Percentiles rank a stretch among this genome's conserved stretches.
Evolutionary conservation across 108 stramenopile genomes (phyloP).

Genomic region (Skeletonema marinoi): DNA sequence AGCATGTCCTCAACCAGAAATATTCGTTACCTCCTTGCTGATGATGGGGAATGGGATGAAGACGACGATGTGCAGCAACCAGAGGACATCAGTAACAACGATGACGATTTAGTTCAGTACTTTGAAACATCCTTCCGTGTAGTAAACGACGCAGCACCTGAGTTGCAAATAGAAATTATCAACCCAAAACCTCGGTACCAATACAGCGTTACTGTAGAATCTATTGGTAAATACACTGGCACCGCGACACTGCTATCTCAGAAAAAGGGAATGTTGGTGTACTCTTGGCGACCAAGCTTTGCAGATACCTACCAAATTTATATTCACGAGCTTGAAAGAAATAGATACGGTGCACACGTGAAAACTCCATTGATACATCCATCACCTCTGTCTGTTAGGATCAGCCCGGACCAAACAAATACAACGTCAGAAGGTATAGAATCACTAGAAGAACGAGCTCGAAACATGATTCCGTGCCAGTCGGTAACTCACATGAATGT

Average conservation of each 20-base stretch:
- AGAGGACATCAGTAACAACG: background rate
- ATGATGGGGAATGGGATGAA: background rate
- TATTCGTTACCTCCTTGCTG: background rate
- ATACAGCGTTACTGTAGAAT: constrained; percentile 26
- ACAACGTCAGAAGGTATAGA: background rate
- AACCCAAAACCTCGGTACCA: constrained; percentile 3
- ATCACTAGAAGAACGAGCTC: constrained; percentile 19
- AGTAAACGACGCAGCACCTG: background rate
- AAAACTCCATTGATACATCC: constrained; percentile 3
- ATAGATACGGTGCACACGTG: background rate
- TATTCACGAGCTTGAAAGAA: constrained; percentile 21
- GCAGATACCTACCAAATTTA: constrained; percentile 20
- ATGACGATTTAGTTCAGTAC: background rate
- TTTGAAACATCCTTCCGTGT: background rate
- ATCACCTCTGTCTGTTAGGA: background rate
- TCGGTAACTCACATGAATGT: background rate
- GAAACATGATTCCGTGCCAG: constrained; percentile 11
- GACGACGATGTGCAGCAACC: background rate
- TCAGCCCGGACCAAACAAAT: background rate
- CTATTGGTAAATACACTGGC: constrained; percentile 28
- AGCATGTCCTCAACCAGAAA: background rate
- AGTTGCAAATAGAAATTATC: constrained; percentile 10
- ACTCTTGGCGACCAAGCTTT: constrained; percentile 31
- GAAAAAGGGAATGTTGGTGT: constrained; percentile 3
- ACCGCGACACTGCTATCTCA: constrained; percentile 21